phyloP scores from a whole-genome alignment of 176 grass and related monocot species.

The Luzula sylvatica region DNA sequence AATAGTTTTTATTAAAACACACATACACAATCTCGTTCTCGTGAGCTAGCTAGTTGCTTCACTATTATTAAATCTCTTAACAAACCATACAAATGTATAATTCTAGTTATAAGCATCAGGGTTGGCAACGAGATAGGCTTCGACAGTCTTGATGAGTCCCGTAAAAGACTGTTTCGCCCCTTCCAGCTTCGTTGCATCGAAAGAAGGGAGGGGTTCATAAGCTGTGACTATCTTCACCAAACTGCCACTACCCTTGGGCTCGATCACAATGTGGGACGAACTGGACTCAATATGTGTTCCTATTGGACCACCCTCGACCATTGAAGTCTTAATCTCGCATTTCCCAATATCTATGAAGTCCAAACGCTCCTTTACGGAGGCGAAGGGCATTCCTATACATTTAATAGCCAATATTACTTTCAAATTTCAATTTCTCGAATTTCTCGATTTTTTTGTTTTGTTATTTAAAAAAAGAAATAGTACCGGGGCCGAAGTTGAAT shows the following conservation, averaged over 20 bases:
- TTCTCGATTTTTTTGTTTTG: too few species aligned
- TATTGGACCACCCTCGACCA: conserved; percentile 55
- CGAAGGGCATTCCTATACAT: conserved; percentile 41
- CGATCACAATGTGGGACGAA: conserved; percentile 45
- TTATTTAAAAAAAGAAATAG: too few species aligned
- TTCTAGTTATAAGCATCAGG: conserved; percentile 51
- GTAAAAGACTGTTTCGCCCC: conserved; percentile 40
- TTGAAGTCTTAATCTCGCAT: conserved; percentile 39
- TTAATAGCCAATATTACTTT: too few species aligned
- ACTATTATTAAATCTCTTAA: too few species aligned
- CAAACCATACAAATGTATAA: too few species aligned
- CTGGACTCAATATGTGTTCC: conserved; percentile 32
- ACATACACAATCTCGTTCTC: too few species aligned
- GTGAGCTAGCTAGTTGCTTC: too few species aligned
- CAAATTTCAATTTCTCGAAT: too few species aligned
- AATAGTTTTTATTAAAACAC: too few species aligned
- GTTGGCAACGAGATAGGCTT: conserved; percentile 56
- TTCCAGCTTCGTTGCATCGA: conserved; percentile 21
- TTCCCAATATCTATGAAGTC: conserved; percentile 46
- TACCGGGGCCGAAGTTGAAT: conserved; percentile 77
- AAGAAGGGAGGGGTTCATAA: conserved; percentile 35
- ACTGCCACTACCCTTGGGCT: conserved; percentile 32
- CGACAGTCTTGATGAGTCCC: conserved; percentile 42
- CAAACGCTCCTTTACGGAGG: conserved; percentile 45
- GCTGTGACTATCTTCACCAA: conserved; percentile 39